Conservation (phyloP, 768 basidiomycete genomes). For the Russula vinacea region DNA sequence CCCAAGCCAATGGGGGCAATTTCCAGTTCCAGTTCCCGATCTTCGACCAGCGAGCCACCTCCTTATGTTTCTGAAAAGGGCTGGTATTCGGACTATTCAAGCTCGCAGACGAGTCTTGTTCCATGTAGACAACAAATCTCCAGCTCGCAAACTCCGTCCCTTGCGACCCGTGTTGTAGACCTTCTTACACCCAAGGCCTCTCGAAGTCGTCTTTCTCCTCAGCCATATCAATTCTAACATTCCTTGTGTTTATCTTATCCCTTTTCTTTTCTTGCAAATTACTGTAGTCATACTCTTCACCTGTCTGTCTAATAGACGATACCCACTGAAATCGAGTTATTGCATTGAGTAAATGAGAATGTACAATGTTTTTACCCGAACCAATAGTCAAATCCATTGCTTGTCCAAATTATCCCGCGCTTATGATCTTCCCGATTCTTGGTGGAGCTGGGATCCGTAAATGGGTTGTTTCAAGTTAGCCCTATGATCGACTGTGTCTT, state of each 20-base stretch:
- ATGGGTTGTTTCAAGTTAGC: neutral
- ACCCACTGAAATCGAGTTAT: neutral
- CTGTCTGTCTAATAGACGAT: neutral
- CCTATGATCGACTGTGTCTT: conserved; percentile 63
- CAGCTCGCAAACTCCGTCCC: neutral
- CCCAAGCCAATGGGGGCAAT: neutral
- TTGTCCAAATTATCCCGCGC: neutral
- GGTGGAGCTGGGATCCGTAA: neutral
- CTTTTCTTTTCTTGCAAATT: too few species aligned
- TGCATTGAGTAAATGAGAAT: neutral
- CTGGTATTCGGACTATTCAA: neutral
- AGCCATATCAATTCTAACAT: neutral
- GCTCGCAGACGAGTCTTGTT: neutral
- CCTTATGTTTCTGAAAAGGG: conserved; percentile 17
- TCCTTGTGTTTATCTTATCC: neutral
- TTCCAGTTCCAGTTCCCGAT: neutral
- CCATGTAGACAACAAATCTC: neutral
- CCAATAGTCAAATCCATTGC: neutral
- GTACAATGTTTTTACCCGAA: neutral
- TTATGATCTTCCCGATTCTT: neutral
- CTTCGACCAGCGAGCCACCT: conserved; percentile 8
- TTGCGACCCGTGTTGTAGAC: conserved; percentile 11
- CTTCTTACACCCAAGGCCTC: conserved; percentile 5
- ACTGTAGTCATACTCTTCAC: neutral
- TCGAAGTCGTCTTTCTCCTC: conserved; percentile 1